Evolutionary conservation across 805 yeast genomes (phyloP).

Genomic region (Pichia ethanolica): DNA sequence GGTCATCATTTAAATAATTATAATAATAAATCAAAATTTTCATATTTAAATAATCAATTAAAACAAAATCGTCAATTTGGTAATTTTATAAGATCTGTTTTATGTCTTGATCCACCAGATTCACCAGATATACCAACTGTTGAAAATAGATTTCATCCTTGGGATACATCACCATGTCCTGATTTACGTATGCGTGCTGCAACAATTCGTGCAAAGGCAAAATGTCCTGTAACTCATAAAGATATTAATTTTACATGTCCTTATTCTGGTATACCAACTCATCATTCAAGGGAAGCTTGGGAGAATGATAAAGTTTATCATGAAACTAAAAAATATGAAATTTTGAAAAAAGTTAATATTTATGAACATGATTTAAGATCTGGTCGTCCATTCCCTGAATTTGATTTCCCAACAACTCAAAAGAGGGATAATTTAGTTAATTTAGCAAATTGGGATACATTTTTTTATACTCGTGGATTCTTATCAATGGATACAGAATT

Average conservation of each 20-base stretch:
- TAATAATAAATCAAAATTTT: too few species aligned
- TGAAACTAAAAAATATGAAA: constrained; percentile 53
- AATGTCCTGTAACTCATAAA: constrained; percentile 82
- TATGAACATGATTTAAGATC: constrained; percentile 93
- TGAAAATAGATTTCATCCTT: constrained; percentile 69
- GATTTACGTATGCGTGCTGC: constrained; percentile 90
- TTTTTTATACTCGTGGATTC: constrained; percentile 85
- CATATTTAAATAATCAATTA: too few species aligned
- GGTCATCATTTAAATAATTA: too few species aligned
- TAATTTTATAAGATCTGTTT: constrained; percentile 30
- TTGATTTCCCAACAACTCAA: constrained; percentile 81
- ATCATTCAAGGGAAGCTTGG: constrained; percentile 88
- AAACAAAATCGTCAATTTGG: constrained; percentile 20
- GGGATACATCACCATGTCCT: constrained; percentile 90
- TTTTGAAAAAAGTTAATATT: constrained; percentile 77
- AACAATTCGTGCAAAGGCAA: constrained; percentile 75
- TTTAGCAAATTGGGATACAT: constrained; percentile 85
- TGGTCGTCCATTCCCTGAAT: constrained; percentile 92
- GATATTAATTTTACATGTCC: constrained; percentile 87
- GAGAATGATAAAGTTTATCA: constrained; percentile 71
- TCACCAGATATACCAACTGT: constrained; percentile 62
- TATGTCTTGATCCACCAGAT: constrained; percentile 51
- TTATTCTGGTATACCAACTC: constrained; percentile 92
- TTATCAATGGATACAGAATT: constrained; percentile 96
- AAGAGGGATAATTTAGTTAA: constrained; percentile 69